Evolutionary conservation across 179 eudicot genomes (phyloP).

Genomic region (Silene noctiflora): DNA sequence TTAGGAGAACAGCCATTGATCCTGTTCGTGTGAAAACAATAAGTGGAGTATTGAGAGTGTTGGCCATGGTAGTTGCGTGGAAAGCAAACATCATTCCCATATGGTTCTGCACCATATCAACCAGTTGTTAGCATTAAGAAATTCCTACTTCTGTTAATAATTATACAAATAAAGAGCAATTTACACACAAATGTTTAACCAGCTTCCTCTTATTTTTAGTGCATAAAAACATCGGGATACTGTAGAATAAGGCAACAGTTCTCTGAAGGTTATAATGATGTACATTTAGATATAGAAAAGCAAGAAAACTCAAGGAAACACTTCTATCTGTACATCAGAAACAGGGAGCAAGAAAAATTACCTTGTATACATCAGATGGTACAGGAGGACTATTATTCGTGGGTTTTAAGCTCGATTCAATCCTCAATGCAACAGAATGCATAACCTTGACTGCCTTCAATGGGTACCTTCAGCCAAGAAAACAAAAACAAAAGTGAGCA

Average conservation of each 20-base stretch:
- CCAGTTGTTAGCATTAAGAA: slow-evolving; percentile 18
- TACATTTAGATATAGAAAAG: not conserved
- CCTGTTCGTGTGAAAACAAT: slow-evolving; percentile 97
- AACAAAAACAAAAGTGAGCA: slow-evolving; percentile 14
- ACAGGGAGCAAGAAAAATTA: slow-evolving; percentile 19
- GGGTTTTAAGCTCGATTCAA: slow-evolving; percentile 66
- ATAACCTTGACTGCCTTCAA: slow-evolving; percentile 92
- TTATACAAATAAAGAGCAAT: not conserved
- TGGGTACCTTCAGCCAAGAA: slow-evolving; percentile 59
- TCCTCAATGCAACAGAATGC: slow-evolving; percentile 94
- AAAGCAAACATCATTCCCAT: slow-evolving; percentile 94
- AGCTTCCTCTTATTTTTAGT: no score
- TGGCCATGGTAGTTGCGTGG: slow-evolving; percentile 91
- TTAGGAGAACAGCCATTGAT: slow-evolving; percentile 86
- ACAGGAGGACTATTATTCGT: slow-evolving; percentile 39
- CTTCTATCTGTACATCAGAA: not conserved
- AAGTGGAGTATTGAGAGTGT: slow-evolving; percentile 81
- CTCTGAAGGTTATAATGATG: no score
- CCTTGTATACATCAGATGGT: slow-evolving; percentile 53
- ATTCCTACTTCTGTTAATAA: not conserved
- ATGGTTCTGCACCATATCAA: slow-evolving; percentile 51
- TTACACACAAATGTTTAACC: no score
- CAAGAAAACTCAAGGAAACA: not conserved
- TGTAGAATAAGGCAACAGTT: no score
- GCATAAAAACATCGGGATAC: no score